A percentile compares a stretch with the other conserved stretches of the same genome.
Evolutionary conservation across 108 stramenopile genomes (phyloP).

Genomic region (Ochromonas danica): DNA sequence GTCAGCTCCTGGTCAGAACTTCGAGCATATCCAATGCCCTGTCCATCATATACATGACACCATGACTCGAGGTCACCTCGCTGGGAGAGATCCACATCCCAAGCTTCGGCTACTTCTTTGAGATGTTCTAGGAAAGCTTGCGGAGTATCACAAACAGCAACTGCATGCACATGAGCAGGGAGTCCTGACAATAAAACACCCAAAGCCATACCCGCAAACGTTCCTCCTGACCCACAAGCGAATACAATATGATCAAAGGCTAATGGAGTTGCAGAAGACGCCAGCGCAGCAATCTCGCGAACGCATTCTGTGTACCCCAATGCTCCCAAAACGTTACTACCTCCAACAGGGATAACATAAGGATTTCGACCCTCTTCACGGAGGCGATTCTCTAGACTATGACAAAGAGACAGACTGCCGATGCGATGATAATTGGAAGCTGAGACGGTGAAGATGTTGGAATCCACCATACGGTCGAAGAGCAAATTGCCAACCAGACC

Average conservation of each 20-base stretch:
- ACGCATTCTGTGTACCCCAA: constrained; percentile 81
- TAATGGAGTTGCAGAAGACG: constrained; percentile 43
- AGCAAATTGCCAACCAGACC: constrained; percentile 19
- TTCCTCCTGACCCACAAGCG: constrained; percentile 84
- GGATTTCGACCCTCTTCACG: constrained; percentile 36
- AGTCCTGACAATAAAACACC: constrained; percentile 64
- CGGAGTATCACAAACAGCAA: constrained; percentile 81
- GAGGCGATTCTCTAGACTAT: not conserved
- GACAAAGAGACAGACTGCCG: not conserved
- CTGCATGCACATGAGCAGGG: constrained; percentile 65
- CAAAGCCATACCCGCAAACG: constrained; percentile 71
- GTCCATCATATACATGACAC: constrained; percentile 69
- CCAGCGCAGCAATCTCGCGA: constrained; percentile 61
- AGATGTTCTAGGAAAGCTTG: constrained; percentile 76
- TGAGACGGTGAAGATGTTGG: constrained; percentile 1
- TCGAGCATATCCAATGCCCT: constrained; percentile 72
- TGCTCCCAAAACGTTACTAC: constrained; percentile 75
- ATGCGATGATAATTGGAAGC: not conserved
- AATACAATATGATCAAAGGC: constrained; percentile 76
- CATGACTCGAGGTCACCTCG: constrained; percentile 58
- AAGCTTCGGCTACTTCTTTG: constrained; percentile 63
- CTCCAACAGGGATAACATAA: constrained; percentile 81
- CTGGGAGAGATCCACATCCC: constrained; percentile 59
- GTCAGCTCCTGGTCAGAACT: constrained; percentile 71
- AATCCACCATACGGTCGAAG: constrained; percentile 18